Evolutionary conservation across 352 stramenopile genomes (phyloP).

Genomic region (Pseudoperonospora humuli): DNA sequence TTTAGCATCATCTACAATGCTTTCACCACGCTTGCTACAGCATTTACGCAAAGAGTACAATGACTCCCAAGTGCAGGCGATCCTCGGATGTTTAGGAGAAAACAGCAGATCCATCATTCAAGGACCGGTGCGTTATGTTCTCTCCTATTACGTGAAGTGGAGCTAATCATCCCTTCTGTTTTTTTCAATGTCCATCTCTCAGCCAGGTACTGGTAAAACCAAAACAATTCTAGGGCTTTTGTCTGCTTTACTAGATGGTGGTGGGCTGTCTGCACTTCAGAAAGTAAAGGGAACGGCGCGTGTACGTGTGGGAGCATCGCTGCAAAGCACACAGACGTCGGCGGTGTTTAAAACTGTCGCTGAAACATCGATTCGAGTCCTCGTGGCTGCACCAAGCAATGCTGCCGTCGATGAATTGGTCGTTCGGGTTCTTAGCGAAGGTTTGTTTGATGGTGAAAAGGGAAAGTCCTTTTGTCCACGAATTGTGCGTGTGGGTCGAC

Average conservation of each 20-base stretch:
- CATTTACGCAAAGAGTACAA: slow-evolving; percentile 64
- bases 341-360: slow-evolving; percentile 40
- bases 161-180: no score
- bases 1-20: slow-evolving; percentile 5
- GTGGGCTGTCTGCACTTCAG: slow-evolving; percentile 34
- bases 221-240: slow-evolving; percentile 75
- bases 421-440: slow-evolving; percentile 54
- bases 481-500: slow-evolving; percentile 63
- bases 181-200: slow-evolving; percentile 1
- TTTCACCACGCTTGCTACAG: slow-evolving; percentile 39
- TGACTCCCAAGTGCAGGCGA: slow-evolving; percentile 60
- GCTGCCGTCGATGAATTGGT: slow-evolving; percentile 75
- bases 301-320: slow-evolving; percentile 65
- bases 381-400: slow-evolving; percentile 75
- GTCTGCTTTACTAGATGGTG: slow-evolving; percentile 65
- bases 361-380: slow-evolving; percentile 54
- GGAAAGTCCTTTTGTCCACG: slow-evolving; percentile 45
- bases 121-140: slow-evolving; percentile 44
- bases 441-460: slow-evolving; percentile 44
- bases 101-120: slow-evolving; percentile 70
- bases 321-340: slow-evolving; percentile 27
- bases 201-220: slow-evolving; percentile 79
- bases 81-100: slow-evolving; percentile 55
- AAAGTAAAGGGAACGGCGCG: slow-evolving; percentile 48
- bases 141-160: no score